These are phyloP conservation scores for Phaeotremella fagi DNA, from an alignment of 768 basidiomycete species.

Conservation along the genomic window DNA sequence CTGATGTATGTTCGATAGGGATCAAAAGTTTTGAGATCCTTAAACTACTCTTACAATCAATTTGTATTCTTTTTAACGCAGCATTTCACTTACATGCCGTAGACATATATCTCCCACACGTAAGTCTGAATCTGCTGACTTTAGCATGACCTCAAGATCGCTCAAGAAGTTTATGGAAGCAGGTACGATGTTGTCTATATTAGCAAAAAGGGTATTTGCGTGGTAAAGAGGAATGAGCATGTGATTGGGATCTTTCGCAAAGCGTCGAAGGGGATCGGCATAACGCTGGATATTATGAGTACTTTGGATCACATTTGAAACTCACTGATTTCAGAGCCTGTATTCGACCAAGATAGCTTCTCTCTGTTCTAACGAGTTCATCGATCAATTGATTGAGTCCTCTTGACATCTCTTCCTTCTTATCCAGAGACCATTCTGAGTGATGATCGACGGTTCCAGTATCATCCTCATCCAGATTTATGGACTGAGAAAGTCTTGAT, in stretches of 20 bases:
- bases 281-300: slow-evolving; percentile 56
- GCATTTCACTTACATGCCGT: slow-evolving; percentile 64
- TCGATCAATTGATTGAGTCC: slow-evolving; percentile 66
- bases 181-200: slow-evolving; percentile 79
- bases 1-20: slow-evolving; percentile 86
- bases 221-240: slow-evolving; percentile 84
- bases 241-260: slow-evolving; percentile 75
- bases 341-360: slow-evolving; percentile 78
- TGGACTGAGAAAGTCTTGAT: slow-evolving; percentile 5
- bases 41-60: slow-evolving; percentile 54
- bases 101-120: slow-evolving; percentile 74
- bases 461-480: slow-evolving; percentile 12
- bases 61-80: slow-evolving; percentile 22
- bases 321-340: slow-evolving; percentile 65
- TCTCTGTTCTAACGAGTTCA: slow-evolving; percentile 83
- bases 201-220: slow-evolving; percentile 88
- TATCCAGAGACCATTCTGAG: slow-evolving; percentile 45
- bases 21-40: slow-evolving; percentile 75
- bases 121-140: slow-evolving; percentile 56
- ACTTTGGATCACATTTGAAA: background rate
- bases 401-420: slow-evolving; percentile 25
- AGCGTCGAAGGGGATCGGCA: slow-evolving; percentile 82
- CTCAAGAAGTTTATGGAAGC: slow-evolving; percentile 82
- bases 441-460: background rate
- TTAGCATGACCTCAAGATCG: slow-evolving; percentile 76